Evolutionary conservation across 2,329 filamentous ascomycete genomes (phyloP), one percentile per base, ranked within the genome.

Genomic region (Plenodomus lindquistii): DNA sequence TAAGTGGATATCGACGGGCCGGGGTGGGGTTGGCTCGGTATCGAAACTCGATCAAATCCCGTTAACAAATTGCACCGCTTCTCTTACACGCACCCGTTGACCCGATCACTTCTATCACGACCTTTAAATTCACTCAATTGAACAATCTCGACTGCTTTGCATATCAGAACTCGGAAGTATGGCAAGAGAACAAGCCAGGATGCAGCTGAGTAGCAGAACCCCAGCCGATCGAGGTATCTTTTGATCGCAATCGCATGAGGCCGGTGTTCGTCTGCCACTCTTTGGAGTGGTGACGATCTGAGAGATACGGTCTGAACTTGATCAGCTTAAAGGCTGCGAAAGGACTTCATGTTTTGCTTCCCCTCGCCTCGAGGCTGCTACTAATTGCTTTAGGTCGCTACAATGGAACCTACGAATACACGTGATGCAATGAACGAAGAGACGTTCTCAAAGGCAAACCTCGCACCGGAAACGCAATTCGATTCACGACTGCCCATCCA

Each of bases 281-380:
- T 42, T 29, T 34, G 37, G 11, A 34, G 17, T 42, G 50, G 44
- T 38, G 42, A 55, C 56, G 71, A 70, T 77, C 77, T 79, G 77
- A 79, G 77, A 79, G 57, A 79, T 72, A 79, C 77, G 77, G 77
- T 77, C 63, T 66, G 75, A 79, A 79, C 77, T 79, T 79, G 77
- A 78, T 77, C 76, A 77, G 73, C 76, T 74, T 73, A 76, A 79
- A 71, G 67, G 76, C 74, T 77, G 77, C 77, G 76, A 78, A 78
- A 79, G 76, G 73, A 78, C 66, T 50, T 78, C 77, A 78, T 80
- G 77, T 77, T 62, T 65, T 77, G 63, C 65, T 37, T 60, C 54
- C 49, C 56, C 46, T 46, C 44, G 17, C 35, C 46, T 21, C 46
- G 45, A 54, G 45, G 46, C 55, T 54, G 47, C 59, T 58, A 54